These are phyloP conservation scores for Exophiala calicioides DNA, from an alignment of 2,329 filamentous ascomycete genomes.

Conservation along the genomic window DNA sequence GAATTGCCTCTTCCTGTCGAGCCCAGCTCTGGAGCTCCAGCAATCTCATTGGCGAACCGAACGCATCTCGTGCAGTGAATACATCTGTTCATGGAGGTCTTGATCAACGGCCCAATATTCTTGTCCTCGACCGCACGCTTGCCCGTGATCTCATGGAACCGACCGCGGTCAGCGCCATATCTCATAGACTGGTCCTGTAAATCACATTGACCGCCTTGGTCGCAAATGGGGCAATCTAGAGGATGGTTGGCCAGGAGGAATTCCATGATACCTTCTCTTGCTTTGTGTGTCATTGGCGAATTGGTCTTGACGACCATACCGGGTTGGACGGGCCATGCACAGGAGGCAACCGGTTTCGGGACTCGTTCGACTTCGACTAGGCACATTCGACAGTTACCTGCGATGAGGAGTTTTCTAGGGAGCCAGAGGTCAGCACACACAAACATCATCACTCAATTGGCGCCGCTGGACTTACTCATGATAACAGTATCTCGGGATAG, in stretches of 20 bases:
- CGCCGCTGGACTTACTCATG: slow-evolving; percentile 71
- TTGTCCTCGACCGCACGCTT: slow-evolving; percentile 99
- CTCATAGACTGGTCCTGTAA: slow-evolving; percentile 99
- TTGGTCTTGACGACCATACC: slow-evolving; percentile 99
- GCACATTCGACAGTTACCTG: slow-evolving; percentile 99
- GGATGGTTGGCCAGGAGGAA: slow-evolving; percentile 96
- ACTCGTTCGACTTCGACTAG: slow-evolving; percentile 95
- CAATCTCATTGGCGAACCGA: slow-evolving; percentile 96
- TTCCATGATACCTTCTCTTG: slow-evolving; percentile 98
- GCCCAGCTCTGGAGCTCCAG: slow-evolving; percentile 91
- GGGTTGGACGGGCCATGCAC: slow-evolving; percentile 96
- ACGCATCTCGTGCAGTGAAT: slow-evolving; percentile 99
- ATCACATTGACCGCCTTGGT: slow-evolving; percentile 98
- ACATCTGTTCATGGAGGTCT: slow-evolving; percentile 99
- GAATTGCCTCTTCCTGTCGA: slow-evolving; percentile 94
- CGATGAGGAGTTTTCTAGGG: slow-evolving; percentile 90
- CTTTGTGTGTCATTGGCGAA: slow-evolving; percentile 94
- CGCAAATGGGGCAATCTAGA: slow-evolving; percentile 94
- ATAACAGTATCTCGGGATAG: slow-evolving; percentile 96
- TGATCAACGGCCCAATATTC: slow-evolving; percentile 96
- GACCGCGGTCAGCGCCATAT: slow-evolving; percentile 91
- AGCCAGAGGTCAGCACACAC: slow-evolving; percentile 3
- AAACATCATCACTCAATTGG: neutral
- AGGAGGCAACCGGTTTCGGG: slow-evolving; percentile 96
- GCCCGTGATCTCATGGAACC: slow-evolving; percentile 92